Evolutionary conservation across 2,329 filamentous ascomycete genomes (phyloP), one percentile per base, ranked within the genome.

Genomic region (Sclerotinia subarctica): DNA sequence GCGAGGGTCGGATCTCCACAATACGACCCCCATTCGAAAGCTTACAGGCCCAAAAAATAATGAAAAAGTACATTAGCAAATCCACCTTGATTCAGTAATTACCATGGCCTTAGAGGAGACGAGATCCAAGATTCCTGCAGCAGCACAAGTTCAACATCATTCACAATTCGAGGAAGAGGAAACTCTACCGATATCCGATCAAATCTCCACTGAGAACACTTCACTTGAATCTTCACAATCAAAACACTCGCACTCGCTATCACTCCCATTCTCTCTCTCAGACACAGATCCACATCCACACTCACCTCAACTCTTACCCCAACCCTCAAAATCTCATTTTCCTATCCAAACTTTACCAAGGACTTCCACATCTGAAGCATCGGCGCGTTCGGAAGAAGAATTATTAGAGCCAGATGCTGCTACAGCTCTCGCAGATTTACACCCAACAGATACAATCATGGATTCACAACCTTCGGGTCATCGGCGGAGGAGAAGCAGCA

Each of bases 401-500:
- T 62, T 62, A n/a, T 67, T 64, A 51, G 70, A 71, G 58, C 71
- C 70, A 65, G 70, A 76, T 74, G 73, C 73, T 51, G 70, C 71
- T 24, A 67, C 68, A 42, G 69, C 73, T 49, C 68, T 72, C 38
- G 71, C 71, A 68, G 62, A 68, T 69, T 68, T 69, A 66, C 66
- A 70, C 38, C 53, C 69, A 26, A 66, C 54, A 46, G 71, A 74
- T 68, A 51, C 60, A 53, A 75, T 75, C 72, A 74, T 74, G 52
- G 69, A 73, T 47, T 11, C 58, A 11, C 69, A 70, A 56, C 63
- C 69, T 24, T 74, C 73, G n/a, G 75, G 75, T 35, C 76, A 77
- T 69, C 70, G 76, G 67, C 69, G 76, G 70, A 73, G 76, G 71
- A 70, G 72, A 64, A 77, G 74, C 58, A 76, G 74, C 67, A 59